phyloP scores from a whole-genome alignment of 345 rosid species.

The Melastoma malabathricum region DNA sequence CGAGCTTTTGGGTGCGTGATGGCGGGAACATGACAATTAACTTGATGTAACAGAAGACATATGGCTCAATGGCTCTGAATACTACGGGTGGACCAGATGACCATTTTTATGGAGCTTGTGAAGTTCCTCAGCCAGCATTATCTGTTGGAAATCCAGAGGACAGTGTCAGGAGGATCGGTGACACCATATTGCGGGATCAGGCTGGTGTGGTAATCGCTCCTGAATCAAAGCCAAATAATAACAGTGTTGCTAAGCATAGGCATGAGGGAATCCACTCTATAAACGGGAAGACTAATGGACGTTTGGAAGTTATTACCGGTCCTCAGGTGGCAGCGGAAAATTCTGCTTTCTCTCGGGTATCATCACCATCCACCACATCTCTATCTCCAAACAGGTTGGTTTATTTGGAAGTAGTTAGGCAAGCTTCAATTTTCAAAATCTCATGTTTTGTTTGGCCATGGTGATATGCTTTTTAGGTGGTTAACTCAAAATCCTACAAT shows the following conservation, averaged over 20 bases:
- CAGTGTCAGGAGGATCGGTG: slow-evolving; percentile 17
- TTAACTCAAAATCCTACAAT: too few species aligned
- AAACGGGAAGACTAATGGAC: slow-evolving; percentile 38
- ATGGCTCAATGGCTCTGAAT: slow-evolving; percentile 24
- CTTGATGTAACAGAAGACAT: slow-evolving; percentile 23
- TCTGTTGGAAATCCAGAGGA: slow-evolving; percentile 21
- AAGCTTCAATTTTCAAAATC: not conserved
- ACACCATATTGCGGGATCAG: slow-evolving; percentile 19
- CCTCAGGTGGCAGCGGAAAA: slow-evolving; percentile 17
- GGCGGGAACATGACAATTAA: not conserved
- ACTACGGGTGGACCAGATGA: slow-evolving; percentile 22
- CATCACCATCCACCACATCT: slow-evolving; percentile 48
- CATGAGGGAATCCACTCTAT: slow-evolving; percentile 21
- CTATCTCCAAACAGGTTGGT: slow-evolving; percentile 51
- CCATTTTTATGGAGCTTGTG: slow-evolving; percentile 21
- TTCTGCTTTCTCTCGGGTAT: slow-evolving; percentile 35
- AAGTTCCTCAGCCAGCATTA: slow-evolving; percentile 22
- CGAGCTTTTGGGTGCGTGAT: too few species aligned
- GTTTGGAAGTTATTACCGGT: slow-evolving; percentile 26
- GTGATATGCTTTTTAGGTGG: not conserved
- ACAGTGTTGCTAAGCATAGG: slow-evolving; percentile 24
- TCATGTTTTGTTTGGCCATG: not conserved
- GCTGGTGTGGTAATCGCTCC: slow-evolving; percentile 31
- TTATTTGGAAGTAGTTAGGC: slow-evolving; percentile 2
- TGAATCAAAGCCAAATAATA: slow-evolving; percentile 26